Evolutionary conservation across 148 eudicot species (phyloP).

Genomic region (Rheum nobile): DNA sequence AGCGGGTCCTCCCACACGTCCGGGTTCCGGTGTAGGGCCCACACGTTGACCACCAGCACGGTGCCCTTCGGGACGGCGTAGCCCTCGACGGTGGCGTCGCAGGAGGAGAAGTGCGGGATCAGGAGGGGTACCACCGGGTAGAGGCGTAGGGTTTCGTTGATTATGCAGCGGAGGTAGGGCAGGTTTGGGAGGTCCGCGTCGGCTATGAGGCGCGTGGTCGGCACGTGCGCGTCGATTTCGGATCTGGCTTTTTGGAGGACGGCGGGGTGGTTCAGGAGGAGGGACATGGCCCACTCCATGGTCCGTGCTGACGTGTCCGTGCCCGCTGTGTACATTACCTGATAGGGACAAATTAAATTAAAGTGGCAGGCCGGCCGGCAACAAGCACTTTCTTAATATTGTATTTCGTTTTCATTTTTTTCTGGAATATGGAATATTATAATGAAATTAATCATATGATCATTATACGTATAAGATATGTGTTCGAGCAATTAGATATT

Average conservation of each 20-base stretch:
- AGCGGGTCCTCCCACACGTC: conserved; percentile 7
- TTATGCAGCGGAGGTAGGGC: not conserved
- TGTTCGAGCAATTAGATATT: not conserved
- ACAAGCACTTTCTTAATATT: not conserved
- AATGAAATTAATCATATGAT: not conserved
- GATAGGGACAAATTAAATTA: not conserved
- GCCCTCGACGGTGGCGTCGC: not conserved
- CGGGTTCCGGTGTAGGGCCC: conserved; percentile 9
- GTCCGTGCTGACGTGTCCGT: conserved; percentile 4
- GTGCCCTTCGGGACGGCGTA: conserved; percentile 3
- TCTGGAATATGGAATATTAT: not conserved
- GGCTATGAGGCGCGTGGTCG: not conserved
- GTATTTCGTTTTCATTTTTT: too few species aligned
- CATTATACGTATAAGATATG: not conserved
- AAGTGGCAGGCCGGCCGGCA: not conserved
- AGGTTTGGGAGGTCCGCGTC: not conserved
- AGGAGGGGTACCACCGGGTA: conserved; percentile 6
- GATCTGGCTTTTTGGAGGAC: not conserved
- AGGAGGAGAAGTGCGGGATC: conserved; percentile 1
- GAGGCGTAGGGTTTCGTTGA: conserved; percentile 8
- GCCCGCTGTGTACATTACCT: conserved; percentile 10
- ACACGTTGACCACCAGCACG: conserved; percentile 5
- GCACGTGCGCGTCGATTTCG: conserved; percentile 7
- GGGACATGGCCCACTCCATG: conserved; percentile 12
- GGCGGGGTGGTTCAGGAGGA: conserved; percentile 9